These are phyloP conservation scores for Pichia eremophila DNA, from an alignment of 805 yeast species.

Conservation along the genomic window DNA sequence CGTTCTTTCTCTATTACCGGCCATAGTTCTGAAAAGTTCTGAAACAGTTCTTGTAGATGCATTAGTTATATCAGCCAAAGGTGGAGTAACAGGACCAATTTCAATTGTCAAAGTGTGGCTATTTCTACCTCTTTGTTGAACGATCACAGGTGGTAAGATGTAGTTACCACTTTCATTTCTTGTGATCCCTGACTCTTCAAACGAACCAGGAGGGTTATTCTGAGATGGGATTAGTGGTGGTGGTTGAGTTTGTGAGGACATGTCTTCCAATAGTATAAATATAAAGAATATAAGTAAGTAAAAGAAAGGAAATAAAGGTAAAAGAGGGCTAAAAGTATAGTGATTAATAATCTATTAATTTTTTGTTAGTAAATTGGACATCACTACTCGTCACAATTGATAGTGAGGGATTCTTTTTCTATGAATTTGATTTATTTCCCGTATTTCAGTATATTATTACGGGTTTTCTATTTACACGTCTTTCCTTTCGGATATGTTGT, in stretches of 20 bases:
- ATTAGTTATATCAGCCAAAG: background rate
- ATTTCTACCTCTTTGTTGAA: slow-evolving; percentile 24
- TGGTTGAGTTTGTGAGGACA: background rate
- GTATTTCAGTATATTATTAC: no score
- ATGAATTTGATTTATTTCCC: no score
- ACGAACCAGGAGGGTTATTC: background rate
- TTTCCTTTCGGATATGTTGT: no score
- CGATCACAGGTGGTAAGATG: slow-evolving; percentile 23
- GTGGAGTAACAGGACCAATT: slow-evolving; percentile 17
- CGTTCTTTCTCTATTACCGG: background rate
- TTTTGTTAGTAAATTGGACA: no score
- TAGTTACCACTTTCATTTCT: slow-evolving; percentile 15
- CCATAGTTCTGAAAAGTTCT: background rate
- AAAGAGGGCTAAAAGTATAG: no score
- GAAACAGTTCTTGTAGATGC: background rate
- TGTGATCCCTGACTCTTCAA: slow-evolving; percentile 12
- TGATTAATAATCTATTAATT: no score
- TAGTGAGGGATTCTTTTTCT: no score
- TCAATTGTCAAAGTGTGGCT: slow-evolving; percentile 23
- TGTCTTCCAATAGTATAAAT: background rate
- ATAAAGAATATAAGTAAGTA: no score
- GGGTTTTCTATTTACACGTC: no score
- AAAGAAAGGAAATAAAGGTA: no score
- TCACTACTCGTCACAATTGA: no score
- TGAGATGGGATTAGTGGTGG: background rate